Evolutionary conservation across 1,139 yeast species (phyloP), one percentile per base, ranked within the genome.

Genomic region (Wickerhamiella pararugosa): DNA sequence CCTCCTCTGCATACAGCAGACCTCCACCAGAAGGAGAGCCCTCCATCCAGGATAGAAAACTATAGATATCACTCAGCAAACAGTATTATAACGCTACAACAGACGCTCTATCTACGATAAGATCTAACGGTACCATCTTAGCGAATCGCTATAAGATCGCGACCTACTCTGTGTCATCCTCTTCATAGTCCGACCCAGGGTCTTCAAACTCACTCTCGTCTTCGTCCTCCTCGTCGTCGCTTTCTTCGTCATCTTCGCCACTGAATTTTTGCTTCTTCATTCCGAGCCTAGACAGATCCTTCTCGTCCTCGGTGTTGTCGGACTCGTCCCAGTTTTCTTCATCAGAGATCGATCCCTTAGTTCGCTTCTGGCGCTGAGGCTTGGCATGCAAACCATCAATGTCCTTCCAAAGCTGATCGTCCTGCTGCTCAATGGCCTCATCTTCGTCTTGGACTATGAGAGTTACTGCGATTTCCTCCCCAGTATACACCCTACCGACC

Each of bases 401-500:
- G 34, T 51, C 51, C 26, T 55, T 51, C 62, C 63, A 58, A 36
- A 59, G 37, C 33, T 55, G 56, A 33, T 59, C 62, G 6, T 54
- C 59, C 8, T 55, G 60, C 7, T 45, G 49, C 30, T 39, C 37
- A 31, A 37, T 43, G 38, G 46, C 47, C 36, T 49, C 49, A 8
- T 40, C 49, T 11, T 53, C 56, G 15, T 52, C 60, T 26, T 55
- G 54, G 30, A 83, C 51, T 5, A 82, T 58, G 39, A 68, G 55
- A 7, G 81, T 68, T 28, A 67, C 66, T 38, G 75, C 70, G n/a
- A 82, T 69, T 54, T 81, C 84, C 4, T 83, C 73, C 3, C 93
- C 93, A 32, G 79, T 56, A 53, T 73, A 87, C 8, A 83, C 79
- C 55, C 83, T 84, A 7, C 76, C 84, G 11, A 78, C 61, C 41